phyloP scores from a whole-genome alignment of 768 basidiomycete genomes.

The Amanita thiersii region DNA sequence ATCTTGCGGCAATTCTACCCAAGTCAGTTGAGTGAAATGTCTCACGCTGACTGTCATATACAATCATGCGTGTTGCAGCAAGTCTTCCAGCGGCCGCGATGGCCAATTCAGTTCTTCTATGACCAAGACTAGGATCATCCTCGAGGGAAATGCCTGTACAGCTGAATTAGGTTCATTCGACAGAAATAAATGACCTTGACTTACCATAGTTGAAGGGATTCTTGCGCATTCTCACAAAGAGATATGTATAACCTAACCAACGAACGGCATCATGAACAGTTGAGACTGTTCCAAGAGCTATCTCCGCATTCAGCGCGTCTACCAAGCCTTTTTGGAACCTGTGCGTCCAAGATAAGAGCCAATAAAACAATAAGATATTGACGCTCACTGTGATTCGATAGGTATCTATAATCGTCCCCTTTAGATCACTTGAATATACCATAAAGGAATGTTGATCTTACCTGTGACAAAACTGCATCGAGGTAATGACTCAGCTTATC shows the following conservation, averaged over 20 bases:
- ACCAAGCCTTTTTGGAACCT: conserved; percentile 80
- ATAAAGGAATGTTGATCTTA: conserved; percentile 20
- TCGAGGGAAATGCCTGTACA: conserved; percentile 56
- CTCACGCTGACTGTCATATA: conserved; percentile 51
- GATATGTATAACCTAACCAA: conserved; percentile 96
- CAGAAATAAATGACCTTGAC: conserved; percentile 11
- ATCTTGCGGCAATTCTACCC: conserved; percentile 94
- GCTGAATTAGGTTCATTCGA: conserved; percentile 8
- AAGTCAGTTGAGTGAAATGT: conserved; percentile 76
- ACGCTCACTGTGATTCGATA: conserved; percentile 86
- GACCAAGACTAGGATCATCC: conserved; percentile 69
- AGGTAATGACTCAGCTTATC: conserved; percentile 92
- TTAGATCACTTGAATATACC: conserved; percentile 3
- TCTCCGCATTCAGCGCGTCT: conserved; percentile 92
- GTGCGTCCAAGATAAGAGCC: conserved; percentile 9
- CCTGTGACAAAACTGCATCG: conserved; percentile 81
- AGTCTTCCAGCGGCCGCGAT: conserved; percentile 58
- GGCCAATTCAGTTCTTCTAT: conserved; percentile 63
- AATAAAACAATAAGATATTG: background rate
- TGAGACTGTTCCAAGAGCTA: conserved; percentile 89
- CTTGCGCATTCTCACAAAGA: conserved; percentile 90
- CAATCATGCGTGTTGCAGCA: conserved; percentile 71
- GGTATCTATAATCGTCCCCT: conserved; percentile 50
- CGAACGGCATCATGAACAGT: conserved; percentile 79
- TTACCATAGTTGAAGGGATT: conserved; percentile 84